Percentiles rank a stretch among this genome's conserved stretches.
Conservation (phyloP, 1,139 yeast species). For the Geotrichum phurueaensis region DNA sequence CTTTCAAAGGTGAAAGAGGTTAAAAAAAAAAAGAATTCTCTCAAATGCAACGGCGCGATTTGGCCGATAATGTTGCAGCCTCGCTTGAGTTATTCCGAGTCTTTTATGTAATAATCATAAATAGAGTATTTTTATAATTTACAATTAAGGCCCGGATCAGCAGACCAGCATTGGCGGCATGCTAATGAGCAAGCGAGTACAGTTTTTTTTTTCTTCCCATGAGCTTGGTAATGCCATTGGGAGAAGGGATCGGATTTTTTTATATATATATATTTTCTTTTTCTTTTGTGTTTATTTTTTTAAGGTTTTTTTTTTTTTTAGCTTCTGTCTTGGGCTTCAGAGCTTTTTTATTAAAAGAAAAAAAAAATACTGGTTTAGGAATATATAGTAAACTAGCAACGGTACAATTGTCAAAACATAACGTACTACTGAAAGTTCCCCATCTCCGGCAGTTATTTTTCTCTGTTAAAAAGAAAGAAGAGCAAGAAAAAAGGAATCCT, state of each 20-base stretch:
- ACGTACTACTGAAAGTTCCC: no score
- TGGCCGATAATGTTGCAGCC: neutral
- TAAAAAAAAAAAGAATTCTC: neutral
- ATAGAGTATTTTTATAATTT: neutral
- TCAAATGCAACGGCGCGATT: neutral
- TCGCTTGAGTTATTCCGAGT: neutral
- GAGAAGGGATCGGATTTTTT: neutral
- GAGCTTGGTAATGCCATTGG: neutral
- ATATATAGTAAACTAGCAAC: no score
- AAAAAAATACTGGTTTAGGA: no score
- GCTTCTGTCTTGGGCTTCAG: no score
- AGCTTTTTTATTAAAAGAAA: no score
- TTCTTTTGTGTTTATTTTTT: no score
- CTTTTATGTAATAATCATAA: neutral
- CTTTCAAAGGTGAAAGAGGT: neutral
- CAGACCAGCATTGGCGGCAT: neutral
- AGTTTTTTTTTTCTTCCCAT: neutral
- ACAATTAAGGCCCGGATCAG: neutral
- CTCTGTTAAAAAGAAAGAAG: no score
- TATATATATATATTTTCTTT: no score
- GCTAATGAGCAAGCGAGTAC: neutral
- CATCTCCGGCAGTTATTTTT: no score
- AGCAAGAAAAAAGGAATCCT: no score
- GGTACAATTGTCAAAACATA: no score
- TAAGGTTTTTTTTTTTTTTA: no score